Evolutionary conservation across 352 stramenopile genomes (phyloP).

Genomic region (Peronospora tabacina): DNA sequence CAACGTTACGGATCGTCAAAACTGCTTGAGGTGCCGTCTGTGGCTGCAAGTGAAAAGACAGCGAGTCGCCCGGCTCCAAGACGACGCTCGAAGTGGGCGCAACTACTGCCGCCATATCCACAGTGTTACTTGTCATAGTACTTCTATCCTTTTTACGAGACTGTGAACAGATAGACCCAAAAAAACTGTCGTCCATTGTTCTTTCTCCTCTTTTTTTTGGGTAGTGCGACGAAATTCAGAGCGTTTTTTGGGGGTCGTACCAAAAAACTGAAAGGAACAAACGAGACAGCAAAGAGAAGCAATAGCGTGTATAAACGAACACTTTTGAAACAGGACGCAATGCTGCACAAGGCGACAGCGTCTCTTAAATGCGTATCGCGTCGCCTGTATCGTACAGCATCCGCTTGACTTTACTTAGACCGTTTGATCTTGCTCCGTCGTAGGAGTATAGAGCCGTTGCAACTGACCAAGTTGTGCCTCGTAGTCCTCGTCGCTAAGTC

Average conservation of each 20-base stretch:
- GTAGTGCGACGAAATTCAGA: background rate
- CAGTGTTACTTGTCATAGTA: constrained; percentile 48
- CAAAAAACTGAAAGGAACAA: background rate
- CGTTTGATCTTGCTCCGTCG: constrained; percentile 44
- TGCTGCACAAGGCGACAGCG: constrained; percentile 1
- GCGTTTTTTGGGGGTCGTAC: background rate
- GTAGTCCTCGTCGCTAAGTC: constrained; percentile 61
- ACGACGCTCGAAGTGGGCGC: constrained; percentile 72
- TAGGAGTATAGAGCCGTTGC: constrained; percentile 67
- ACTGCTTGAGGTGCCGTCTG: constrained; percentile 66
- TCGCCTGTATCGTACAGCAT: background rate
- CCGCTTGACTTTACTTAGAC: constrained; percentile 34
- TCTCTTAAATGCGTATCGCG: constrained; percentile 17
- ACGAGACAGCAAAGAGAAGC: too few relatives aligned
- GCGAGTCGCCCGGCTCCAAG: constrained; percentile 72
- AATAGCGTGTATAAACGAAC: background rate
- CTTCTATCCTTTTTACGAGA: too few relatives aligned
- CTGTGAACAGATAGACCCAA: too few relatives aligned
- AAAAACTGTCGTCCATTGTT: constrained; percentile 18
- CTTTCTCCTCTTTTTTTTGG: constrained; percentile 14
- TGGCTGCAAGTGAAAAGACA: constrained; percentile 63
- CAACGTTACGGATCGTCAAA: constrained; percentile 80
- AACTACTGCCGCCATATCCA: constrained; percentile 51
- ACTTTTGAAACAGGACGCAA: constrained; percentile 12
- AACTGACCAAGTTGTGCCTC: constrained; percentile 63